phyloP scores from a whole-genome alignment of 352 stramenopile genomes.

The Pythium diclinum region DNA sequence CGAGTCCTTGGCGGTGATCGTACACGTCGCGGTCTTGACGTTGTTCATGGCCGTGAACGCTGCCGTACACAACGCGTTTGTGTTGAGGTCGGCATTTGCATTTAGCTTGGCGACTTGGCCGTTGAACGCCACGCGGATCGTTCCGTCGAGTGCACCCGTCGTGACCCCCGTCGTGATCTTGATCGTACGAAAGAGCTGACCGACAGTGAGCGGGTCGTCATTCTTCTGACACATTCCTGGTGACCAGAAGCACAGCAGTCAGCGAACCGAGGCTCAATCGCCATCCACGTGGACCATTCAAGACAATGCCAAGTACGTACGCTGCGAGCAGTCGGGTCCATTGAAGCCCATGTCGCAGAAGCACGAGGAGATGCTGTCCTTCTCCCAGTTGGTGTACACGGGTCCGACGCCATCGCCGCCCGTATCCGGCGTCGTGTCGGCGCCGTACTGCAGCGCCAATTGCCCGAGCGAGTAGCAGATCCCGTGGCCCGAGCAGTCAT shows the following conservation, averaged over 20 bases:
- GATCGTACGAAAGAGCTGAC: conserved; percentile 61
- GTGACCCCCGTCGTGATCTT: conserved; percentile 45
- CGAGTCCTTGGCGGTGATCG: conserved; percentile 29
- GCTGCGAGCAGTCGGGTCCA: conserved; percentile 78
- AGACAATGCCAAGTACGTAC: conserved; percentile 29
- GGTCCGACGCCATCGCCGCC: conserved; percentile 45
- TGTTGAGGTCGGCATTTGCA: conserved; percentile 36
- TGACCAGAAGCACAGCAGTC: neutral
- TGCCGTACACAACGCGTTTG: conserved; percentile 30
- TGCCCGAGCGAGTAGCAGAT: conserved; percentile 56
- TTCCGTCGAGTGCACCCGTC: conserved; percentile 29
- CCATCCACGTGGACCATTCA: neutral
- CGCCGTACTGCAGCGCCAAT: conserved; percentile 48
- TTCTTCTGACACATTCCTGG: conserved; percentile 84
- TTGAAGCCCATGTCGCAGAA: conserved; percentile 83
- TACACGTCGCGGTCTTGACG: conserved; percentile 40
- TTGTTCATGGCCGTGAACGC: conserved; percentile 46
- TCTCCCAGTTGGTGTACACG: conserved; percentile 85
- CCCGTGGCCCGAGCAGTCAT: conserved; percentile 60
- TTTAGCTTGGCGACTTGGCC: conserved; percentile 43
- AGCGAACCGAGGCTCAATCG: neutral
- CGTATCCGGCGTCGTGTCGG: conserved; percentile 33
- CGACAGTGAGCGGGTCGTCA: conserved; percentile 78
- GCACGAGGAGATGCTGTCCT: conserved; percentile 68
- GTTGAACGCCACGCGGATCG: conserved; percentile 47